A percentile compares a stretch with the other conserved stretches of the same genome.
These are phyloP conservation scores for Oryza glumipatula DNA, from an alignment of 176 grass and related monocot species.

Conservation along the genomic window DNA sequence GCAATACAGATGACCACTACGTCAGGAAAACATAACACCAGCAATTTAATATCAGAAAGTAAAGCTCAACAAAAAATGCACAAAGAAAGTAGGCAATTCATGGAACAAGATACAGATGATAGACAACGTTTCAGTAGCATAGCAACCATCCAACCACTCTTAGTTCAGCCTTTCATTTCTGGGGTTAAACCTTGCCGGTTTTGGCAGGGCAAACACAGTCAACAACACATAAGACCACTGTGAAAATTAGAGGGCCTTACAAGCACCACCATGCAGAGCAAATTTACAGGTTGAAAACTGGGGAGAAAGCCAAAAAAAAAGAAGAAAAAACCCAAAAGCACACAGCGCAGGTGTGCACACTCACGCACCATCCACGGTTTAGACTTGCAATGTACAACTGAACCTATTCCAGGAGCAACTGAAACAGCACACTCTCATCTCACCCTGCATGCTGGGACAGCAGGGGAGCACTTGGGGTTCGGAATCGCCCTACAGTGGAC, in stretches of 20 bases:
- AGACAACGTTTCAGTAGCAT: neutral
- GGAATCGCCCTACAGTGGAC: slow-evolving; percentile 80
- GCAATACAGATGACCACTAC: neutral
- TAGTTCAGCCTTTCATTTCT: slow-evolving; percentile 59
- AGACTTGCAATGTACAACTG: slow-evolving; percentile 66
- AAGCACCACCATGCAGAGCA: slow-evolving; percentile 63
- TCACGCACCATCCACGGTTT: slow-evolving; percentile 38
- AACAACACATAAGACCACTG: slow-evolving; percentile 56
- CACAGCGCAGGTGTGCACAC: slow-evolving; percentile 3
- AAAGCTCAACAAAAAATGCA: neutral
- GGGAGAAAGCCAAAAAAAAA: slow-evolving; percentile 31
- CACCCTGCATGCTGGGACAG: slow-evolving; percentile 83
- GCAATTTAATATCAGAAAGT: neutral
- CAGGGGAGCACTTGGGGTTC: slow-evolving; percentile 61
- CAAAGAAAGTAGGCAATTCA: neutral
- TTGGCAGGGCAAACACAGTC: slow-evolving; percentile 49
- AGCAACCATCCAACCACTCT: slow-evolving; percentile 27
- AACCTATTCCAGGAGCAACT: slow-evolving; percentile 50
- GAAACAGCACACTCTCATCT: slow-evolving; percentile 62
- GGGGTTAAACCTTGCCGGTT: slow-evolving; percentile 64
- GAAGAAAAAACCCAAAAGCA: slow-evolving; percentile 20
- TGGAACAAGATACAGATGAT: neutral
- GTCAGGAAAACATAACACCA: neutral
- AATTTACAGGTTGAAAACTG: slow-evolving; percentile 71
- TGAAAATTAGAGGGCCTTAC: slow-evolving; percentile 67